Percentiles rank a stretch among this genome's conserved stretches.
These are phyloP conservation scores for Hypomontagnella monticulosa DNA, from an alignment of 495 filamentous ascomycete genomes.

Conservation along the genomic window DNA sequence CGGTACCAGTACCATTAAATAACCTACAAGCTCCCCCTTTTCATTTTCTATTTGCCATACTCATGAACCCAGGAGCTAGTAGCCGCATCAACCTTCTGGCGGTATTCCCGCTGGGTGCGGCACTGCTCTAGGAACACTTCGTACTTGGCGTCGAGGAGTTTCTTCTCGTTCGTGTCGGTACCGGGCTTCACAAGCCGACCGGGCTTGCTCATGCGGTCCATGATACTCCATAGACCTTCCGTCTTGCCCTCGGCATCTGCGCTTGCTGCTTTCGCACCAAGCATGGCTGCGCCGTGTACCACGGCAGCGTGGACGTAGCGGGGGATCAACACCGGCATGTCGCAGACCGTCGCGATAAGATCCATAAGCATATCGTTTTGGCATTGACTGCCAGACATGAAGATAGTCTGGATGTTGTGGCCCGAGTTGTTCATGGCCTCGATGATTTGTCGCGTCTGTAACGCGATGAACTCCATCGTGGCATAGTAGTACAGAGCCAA, in stretches of 20 bases:
- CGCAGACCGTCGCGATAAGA: conserved; percentile 88
- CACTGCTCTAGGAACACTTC: conserved; percentile 82
- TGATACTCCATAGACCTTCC: conserved; percentile 92
- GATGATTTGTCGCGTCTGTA: conserved; percentile 95
- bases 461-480: conserved; percentile 95
- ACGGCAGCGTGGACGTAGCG: conserved; percentile 95
- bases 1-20: background rate
- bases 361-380: conserved; percentile 92
- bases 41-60: conserved; percentile 27
- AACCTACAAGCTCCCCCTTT: conserved; percentile 10
- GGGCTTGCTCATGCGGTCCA: conserved; percentile 96
- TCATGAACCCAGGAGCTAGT: conserved; percentile 59
- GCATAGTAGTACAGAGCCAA: conserved; percentile 92
- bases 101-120: conserved; percentile 76
- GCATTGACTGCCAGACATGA: conserved; percentile 98
- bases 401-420: conserved; percentile 87
- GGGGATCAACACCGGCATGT: conserved; percentile 91
- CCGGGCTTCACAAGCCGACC: conserved; percentile 83
- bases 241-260: conserved; percentile 77
- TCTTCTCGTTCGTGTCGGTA: conserved; percentile 74
- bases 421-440: conserved; percentile 89
- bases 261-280: conserved; percentile 93
- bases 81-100: conserved; percentile 72
- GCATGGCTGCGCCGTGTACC: conserved; percentile 95
- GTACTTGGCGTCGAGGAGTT: conserved; percentile 85